Conservation (phyloP, 257 asterid genomes). For the Lithospermum erythrorhizon region DNA sequence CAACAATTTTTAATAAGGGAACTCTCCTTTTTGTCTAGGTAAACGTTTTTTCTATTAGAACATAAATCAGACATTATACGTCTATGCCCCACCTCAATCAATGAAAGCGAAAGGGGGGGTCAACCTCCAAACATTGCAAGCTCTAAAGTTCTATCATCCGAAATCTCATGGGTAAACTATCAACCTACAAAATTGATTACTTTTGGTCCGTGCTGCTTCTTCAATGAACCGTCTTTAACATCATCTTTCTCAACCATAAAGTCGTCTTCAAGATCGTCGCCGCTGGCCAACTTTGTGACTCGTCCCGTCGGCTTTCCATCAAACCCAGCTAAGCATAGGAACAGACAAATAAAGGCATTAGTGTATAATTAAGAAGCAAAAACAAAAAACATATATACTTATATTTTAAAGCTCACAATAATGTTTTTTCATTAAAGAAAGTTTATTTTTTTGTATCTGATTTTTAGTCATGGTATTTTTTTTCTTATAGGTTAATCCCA, state of each 20-base stretch:
- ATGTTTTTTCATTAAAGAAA: too few relatives aligned
- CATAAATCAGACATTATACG: too few relatives aligned
- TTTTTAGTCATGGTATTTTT: too few relatives aligned
- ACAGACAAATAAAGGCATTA: constrained; percentile 6
- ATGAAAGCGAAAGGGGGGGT: too few relatives aligned
- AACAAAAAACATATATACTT: too few relatives aligned
- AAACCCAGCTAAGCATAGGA: constrained; percentile 21
- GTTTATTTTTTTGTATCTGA: too few relatives aligned
- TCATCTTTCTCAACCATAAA: constrained; percentile 21
- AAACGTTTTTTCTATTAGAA: too few relatives aligned
- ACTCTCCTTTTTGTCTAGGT: not conserved
- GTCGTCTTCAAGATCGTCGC: constrained; percentile 96
- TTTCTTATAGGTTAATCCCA: too few relatives aligned
- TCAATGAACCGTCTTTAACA: constrained; percentile 26
- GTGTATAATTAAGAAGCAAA: too few relatives aligned
- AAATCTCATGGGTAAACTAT: constrained; percentile 5
- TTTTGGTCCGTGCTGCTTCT: constrained; percentile 49
- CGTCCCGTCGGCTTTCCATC: constrained; percentile 39
- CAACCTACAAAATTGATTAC: constrained; percentile 68
- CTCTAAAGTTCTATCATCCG: not conserved
- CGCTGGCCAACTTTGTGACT: constrained; percentile 52
- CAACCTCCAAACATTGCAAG: too few relatives aligned
- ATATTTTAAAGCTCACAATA: too few relatives aligned
- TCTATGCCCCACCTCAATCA: too few relatives aligned
- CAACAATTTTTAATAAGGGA: not conserved